phyloP scores from a whole-genome alignment of 768 basidiomycete genomes.

The Rhodotorula graminis region DNA sequence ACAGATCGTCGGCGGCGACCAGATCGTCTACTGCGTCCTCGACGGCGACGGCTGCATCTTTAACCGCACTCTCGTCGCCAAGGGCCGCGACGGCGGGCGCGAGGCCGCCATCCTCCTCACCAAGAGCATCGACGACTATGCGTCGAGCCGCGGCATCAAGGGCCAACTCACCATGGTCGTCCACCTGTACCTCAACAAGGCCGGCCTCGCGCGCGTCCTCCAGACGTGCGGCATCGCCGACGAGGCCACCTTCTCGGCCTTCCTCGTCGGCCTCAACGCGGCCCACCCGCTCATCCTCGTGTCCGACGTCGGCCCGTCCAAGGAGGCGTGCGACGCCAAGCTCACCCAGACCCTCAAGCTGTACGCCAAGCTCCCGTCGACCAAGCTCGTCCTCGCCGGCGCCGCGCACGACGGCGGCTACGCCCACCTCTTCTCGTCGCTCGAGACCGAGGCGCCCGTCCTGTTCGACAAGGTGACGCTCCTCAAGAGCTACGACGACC shows the following conservation, averaged over 20 bases:
- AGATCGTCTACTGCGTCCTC: slow-evolving; percentile 21
- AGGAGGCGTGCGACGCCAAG: slow-evolving; percentile 36
- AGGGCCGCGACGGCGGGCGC: slow-evolving; percentile 31
- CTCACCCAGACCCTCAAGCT: slow-evolving; percentile 15
- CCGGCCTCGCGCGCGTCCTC: neutral
- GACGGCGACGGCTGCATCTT: slow-evolving; percentile 38
- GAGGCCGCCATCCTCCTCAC: slow-evolving; percentile 18
- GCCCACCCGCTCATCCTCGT: slow-evolving; percentile 29
- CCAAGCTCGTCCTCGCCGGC: slow-evolving; percentile 36
- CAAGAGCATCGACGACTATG: slow-evolving; percentile 17
- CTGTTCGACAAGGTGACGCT: slow-evolving; percentile 21
- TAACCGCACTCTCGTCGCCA: slow-evolving; percentile 15
- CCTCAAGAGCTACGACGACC: slow-evolving; percentile 19
- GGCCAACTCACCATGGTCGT: slow-evolving; percentile 10
- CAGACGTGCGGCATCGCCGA: slow-evolving; percentile 22
- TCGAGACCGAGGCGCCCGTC: slow-evolving; percentile 19
- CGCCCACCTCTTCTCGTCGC: slow-evolving; percentile 16
- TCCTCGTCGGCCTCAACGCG: slow-evolving; percentile 27
- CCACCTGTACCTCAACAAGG: slow-evolving; percentile 19
- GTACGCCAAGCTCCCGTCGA: slow-evolving; percentile 19
- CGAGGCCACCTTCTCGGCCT: slow-evolving; percentile 12
- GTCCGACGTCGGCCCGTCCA: slow-evolving; percentile 30
- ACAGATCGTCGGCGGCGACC: slow-evolving; percentile 9
- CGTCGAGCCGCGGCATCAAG: slow-evolving; percentile 6
- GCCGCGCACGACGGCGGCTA: slow-evolving; percentile 34